These are phyloP conservation scores for Penicillium sumatraense DNA, from an alignment of 2,329 filamentous ascomycete genomes.

Conservation along the genomic window DNA sequence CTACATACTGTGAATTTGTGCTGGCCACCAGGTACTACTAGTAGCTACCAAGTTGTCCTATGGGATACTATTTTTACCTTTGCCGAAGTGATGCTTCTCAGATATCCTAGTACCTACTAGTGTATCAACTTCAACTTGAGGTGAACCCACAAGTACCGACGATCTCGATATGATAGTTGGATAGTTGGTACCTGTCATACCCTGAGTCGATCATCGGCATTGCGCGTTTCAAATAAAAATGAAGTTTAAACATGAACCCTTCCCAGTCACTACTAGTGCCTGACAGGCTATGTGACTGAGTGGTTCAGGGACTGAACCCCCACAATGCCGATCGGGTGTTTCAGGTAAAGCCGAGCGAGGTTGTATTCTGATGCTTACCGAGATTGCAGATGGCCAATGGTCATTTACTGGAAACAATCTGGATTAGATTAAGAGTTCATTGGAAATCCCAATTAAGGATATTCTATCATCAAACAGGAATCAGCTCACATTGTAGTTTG, in stretches of 20 bases:
- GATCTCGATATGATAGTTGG: not conserved
- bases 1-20: too few species aligned
- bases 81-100: too few species aligned
- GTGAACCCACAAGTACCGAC: too few species aligned
- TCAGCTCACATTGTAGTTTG: not conserved
- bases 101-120: too few species aligned
- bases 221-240: not conserved
- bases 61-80: too few species aligned
- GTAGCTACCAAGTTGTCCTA: too few species aligned
- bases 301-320: constrained; percentile 1
- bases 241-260: not conserved
- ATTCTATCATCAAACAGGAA: not conserved
- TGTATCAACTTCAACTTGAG: too few species aligned
- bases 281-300: not conserved
- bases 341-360: constrained; percentile 1
- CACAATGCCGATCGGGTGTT: constrained; percentile 13
- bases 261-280: not conserved
- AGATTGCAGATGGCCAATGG: constrained; percentile 1
- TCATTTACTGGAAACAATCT: not conserved
- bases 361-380: not conserved
- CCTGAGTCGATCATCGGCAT: not conserved
- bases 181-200: not conserved
- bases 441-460: too few species aligned
- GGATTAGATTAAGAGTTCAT: too few species aligned
- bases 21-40: too few species aligned